A percentile compares a stretch with the other conserved stretches of the same genome.
phyloP scores from a whole-genome alignment of 2,329 filamentous ascomycete species.

The Immersiporthe knoxdaviesiana region DNA sequence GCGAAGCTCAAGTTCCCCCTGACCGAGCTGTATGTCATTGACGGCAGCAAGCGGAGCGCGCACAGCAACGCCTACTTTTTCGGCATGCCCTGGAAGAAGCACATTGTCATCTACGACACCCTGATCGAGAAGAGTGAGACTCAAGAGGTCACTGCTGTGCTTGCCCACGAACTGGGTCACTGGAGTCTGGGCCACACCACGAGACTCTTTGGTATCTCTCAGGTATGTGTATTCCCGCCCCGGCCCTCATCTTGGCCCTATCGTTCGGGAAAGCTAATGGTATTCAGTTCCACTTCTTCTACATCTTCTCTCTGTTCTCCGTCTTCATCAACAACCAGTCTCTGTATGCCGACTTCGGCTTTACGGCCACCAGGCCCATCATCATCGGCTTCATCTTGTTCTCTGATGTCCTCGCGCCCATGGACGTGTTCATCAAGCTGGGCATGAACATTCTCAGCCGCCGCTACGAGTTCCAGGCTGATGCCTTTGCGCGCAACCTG shows the following conservation, averaged over 20 bases:
- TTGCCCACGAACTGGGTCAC: constrained; percentile 95
- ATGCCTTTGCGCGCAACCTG: constrained; percentile 82
- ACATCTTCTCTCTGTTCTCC: constrained; percentile 94
- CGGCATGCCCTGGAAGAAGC: constrained; percentile 98
- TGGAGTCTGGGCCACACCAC: constrained; percentile 97
- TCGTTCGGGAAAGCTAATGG: constrained; percentile 36
- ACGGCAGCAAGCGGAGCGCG: constrained; percentile 84
- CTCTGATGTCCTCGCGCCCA: constrained; percentile 92
- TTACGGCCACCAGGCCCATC: constrained; percentile 80
- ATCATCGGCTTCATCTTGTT: constrained; percentile 98
- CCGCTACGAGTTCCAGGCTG: constrained; percentile 94
- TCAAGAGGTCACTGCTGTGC: constrained; percentile 89
- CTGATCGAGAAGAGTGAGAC: constrained; percentile 92
- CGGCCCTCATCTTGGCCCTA: neutral
- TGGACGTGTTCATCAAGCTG: constrained; percentile 93
- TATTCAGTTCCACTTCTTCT: constrained; percentile 84
- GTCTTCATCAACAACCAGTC: constrained; percentile 96
- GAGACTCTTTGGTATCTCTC: constrained; percentile 82
- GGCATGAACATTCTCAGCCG: constrained; percentile 95
- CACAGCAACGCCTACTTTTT: constrained; percentile 97
- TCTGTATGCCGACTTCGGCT: constrained; percentile 89
- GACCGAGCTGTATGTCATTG: constrained; percentile 90
- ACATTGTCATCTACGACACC: constrained; percentile 99
- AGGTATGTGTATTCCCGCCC: constrained; percentile 54
- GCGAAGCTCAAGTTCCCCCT: constrained; percentile 87